A percentile compares a stretch with the other conserved stretches of the same genome.
These are phyloP conservation scores for Phialophora verrucosa DNA, from an alignment of 2,329 filamentous ascomycete species.

Conservation along the genomic window DNA sequence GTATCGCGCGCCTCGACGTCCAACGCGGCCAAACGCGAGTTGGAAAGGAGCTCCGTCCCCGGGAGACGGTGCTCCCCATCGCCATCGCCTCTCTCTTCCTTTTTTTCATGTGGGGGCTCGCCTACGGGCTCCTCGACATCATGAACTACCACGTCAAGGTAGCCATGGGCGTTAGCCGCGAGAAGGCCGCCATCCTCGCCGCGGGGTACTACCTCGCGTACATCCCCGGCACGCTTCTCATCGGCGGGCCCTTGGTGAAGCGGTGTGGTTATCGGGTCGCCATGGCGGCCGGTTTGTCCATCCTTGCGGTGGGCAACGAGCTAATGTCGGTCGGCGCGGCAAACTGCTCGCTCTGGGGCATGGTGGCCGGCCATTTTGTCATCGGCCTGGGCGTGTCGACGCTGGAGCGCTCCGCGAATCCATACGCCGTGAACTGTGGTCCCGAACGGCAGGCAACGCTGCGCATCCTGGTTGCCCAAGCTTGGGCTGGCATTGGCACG, in stretches of 20 bases:
- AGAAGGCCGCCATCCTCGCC: conserved; percentile 37
- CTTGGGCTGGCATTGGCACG: conserved; percentile 76
- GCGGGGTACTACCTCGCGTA: conserved; percentile 38
- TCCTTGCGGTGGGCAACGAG: conserved; percentile 76
- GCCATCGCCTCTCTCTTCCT: conserved; percentile 40
- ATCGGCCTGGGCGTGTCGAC: conserved; percentile 75
- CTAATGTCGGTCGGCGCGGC: conserved; percentile 49
- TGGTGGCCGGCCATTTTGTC: conserved; percentile 63
- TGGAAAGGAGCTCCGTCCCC: conserved; percentile 16
- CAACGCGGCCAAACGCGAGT: conserved; percentile 27
- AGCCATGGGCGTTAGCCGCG: conserved; percentile 35
- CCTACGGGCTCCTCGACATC: conserved; percentile 57
- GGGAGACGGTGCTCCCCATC: conserved; percentile 33
- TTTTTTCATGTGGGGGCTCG: conserved; percentile 61
- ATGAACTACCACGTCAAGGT: conserved; percentile 48
- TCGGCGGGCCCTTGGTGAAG: conserved; percentile 36
- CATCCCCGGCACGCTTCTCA: conserved; percentile 35
- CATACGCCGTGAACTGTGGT: conserved; percentile 76
- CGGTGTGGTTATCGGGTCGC: conserved; percentile 62
- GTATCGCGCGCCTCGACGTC: conserved; percentile 44
- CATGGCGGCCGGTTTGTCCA: conserved; percentile 73
- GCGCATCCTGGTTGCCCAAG: conserved; percentile 77
- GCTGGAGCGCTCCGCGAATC: conserved; percentile 77
- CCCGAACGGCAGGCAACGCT: conserved; percentile 76
- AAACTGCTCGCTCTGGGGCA: conserved; percentile 30